Evolutionary conservation across 2,329 filamentous ascomycete genomes (phyloP).

Genomic region (Huntiella bhutanensis): DNA sequence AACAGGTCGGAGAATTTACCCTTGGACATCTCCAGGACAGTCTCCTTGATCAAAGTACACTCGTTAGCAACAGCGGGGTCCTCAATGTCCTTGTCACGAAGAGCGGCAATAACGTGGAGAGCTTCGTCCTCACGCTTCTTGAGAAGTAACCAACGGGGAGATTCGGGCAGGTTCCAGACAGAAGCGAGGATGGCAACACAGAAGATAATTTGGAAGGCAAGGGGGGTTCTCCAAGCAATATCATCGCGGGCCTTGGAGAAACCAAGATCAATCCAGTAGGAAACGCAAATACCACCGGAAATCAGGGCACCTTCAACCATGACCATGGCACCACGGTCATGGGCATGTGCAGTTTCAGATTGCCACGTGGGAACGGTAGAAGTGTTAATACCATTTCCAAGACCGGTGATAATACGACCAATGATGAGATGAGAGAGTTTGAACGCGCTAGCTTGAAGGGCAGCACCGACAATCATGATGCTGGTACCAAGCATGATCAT

Average conservation of each 20-base stretch:
- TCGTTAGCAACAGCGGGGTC: slow-evolving; percentile 40
- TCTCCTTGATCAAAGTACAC: slow-evolving; percentile 41
- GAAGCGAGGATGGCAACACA: slow-evolving; percentile 36
- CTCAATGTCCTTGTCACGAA: slow-evolving; percentile 34
- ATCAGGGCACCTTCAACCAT: slow-evolving; percentile 36
- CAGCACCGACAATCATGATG: slow-evolving; percentile 38
- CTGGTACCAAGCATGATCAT: slow-evolving; percentile 40
- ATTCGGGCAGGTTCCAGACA: slow-evolving; percentile 33
- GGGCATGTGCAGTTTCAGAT: slow-evolving; percentile 30
- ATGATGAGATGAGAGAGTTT: slow-evolving; percentile 15
- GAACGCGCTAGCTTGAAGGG: slow-evolving; percentile 40
- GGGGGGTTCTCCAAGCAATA: slow-evolving; percentile 37
- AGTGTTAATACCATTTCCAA: slow-evolving; percentile 37
- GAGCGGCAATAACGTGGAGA: slow-evolving; percentile 26
- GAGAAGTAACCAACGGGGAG: slow-evolving; percentile 29
- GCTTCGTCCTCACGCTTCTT: slow-evolving; percentile 29
- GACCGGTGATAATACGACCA: slow-evolving; percentile 38
- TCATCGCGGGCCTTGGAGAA: slow-evolving; percentile 17
- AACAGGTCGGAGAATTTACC: slow-evolving; percentile 39
- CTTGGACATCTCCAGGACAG: slow-evolving; percentile 44
- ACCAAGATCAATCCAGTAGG: slow-evolving; percentile 24
- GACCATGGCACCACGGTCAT: slow-evolving; percentile 33
- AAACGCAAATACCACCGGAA: slow-evolving; percentile 26
- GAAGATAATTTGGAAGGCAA: slow-evolving; percentile 36
- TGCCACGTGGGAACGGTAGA: slow-evolving; percentile 39